Evolutionary conservation across 176 grass and related monocot genomes (phyloP).

Genomic region (Aegilops speltoides): DNA sequence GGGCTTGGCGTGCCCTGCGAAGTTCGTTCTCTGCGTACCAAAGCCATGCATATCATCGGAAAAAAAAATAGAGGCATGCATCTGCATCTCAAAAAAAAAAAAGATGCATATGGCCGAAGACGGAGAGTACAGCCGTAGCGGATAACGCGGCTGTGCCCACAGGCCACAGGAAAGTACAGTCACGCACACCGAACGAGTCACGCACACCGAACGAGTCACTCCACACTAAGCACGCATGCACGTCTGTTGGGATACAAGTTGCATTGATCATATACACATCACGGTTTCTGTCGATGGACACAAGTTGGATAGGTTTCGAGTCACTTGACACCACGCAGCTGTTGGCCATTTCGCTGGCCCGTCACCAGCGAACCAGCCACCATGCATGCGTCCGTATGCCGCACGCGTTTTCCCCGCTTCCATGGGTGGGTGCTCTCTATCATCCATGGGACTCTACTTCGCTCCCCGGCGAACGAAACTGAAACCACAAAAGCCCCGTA

Average conservation of each 20-base stretch:
- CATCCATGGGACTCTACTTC: neutral
- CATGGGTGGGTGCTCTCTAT: neutral
- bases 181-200: neutral
- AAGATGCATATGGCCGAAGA: neutral
- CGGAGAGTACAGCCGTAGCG: neutral
- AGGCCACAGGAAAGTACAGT: neutral
- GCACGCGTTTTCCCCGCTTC: neutral
- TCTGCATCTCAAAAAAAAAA: too few relatives aligned
- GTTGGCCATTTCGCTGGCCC: neutral
- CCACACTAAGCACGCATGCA: neutral
- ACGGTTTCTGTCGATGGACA: neutral
- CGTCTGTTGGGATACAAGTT: neutral
- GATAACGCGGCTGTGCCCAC: constrained; percentile 14
- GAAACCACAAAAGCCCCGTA: neutral
- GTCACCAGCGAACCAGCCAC: neutral
- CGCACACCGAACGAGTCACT: neutral
- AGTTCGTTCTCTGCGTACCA: too few relatives aligned
- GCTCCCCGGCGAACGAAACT: neutral
- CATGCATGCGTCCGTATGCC: neutral
- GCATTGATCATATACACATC: neutral
- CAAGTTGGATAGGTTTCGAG: constrained; percentile 9
- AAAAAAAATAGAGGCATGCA: too few relatives aligned
- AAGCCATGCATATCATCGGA: too few relatives aligned
- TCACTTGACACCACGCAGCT: constrained; percentile 31
- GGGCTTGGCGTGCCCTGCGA: too few relatives aligned